These are phyloP conservation scores for Sclerotinia spermophila DNA, from an alignment of 2,329 filamentous ascomycete genomes.

Conservation along the genomic window DNA sequence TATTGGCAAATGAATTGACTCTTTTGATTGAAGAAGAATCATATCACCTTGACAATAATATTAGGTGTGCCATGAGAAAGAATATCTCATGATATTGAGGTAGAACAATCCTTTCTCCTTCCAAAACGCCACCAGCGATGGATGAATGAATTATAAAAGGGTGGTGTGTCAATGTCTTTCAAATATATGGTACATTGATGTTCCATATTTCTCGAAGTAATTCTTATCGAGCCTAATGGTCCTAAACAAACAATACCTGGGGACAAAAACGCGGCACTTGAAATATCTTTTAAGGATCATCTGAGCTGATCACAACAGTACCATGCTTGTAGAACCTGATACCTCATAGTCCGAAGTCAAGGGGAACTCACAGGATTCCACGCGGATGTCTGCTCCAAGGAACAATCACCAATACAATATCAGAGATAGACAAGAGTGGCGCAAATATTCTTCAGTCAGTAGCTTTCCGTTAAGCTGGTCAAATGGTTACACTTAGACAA, in stretches of 20 bases:
- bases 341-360: conserved; percentile 3
- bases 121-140: background rate
- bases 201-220: conserved; percentile 4
- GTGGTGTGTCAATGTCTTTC: background rate
- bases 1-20: conserved; percentile 14
- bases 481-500: conserved; percentile 10
- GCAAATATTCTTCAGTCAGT: conserved; percentile 6
- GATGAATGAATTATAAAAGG: background rate
- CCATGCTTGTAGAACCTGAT: conserved; percentile 19
- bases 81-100: background rate
- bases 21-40: conserved; percentile 2
- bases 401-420: conserved; percentile 4
- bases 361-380: conserved; percentile 17
- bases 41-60: background rate
- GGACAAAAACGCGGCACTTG: background rate
- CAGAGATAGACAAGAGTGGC: background rate
- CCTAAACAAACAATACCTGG: conserved; percentile 1
- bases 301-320: conserved; percentile 10
- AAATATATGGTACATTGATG: conserved; percentile 3
- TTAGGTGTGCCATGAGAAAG: conserved; percentile 14
- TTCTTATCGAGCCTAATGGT: background rate
- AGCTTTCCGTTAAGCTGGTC: conserved; percentile 20
- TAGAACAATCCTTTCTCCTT: background rate
- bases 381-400: conserved; percentile 16
- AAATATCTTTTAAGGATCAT: conserved; percentile 9